Evolutionary conservation across 768 basidiomycete genomes (phyloP).

Genomic region (Leucocoprinus sp.): DNA sequence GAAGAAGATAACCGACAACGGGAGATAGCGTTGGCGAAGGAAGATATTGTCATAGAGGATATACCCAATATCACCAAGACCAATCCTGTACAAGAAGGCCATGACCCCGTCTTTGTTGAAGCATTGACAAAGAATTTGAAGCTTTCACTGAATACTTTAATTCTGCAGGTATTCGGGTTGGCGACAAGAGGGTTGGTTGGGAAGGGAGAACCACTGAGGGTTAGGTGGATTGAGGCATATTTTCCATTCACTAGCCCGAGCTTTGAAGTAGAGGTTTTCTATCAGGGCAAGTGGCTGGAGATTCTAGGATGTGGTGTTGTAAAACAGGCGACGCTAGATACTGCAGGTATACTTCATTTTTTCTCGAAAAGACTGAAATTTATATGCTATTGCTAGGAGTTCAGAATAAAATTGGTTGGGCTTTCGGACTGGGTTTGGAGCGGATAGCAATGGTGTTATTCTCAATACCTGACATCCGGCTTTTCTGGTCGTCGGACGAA

Average conservation of each 20-base stretch:
- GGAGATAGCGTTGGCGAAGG: slow-evolving; percentile 46
- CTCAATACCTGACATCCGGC: slow-evolving; percentile 92
- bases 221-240: slow-evolving; percentile 96
- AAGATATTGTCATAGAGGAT: slow-evolving; percentile 85
- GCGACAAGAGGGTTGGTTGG: slow-evolving; percentile 24
- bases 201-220: slow-evolving; percentile 59
- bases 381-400: slow-evolving; percentile 41
- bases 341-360: slow-evolving; percentile 47
- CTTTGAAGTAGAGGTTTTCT: slow-evolving; percentile 97
- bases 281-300: slow-evolving; percentile 94
- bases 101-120: slow-evolving; percentile 66
- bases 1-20: slow-evolving; percentile 66
- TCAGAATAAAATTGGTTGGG: slow-evolving; percentile 87
- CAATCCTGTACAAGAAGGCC: slow-evolving; percentile 76
- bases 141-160: slow-evolving; percentile 77
- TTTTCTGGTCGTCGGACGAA: slow-evolving; percentile 91
- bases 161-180: slow-evolving; percentile 74
- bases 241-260: slow-evolving; percentile 98
- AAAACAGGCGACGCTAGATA: slow-evolving; percentile 79
- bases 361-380: slow-evolving; percentile 15
- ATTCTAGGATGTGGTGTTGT: slow-evolving; percentile 93
- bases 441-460: slow-evolving; percentile 97
- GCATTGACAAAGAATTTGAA: slow-evolving; percentile 83
- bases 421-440: slow-evolving; percentile 94
- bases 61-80: slow-evolving; percentile 59